These are phyloP conservation scores for Neoboletus brunneissimus DNA, from an alignment of 768 basidiomycete genomes.

Conservation along the genomic window DNA sequence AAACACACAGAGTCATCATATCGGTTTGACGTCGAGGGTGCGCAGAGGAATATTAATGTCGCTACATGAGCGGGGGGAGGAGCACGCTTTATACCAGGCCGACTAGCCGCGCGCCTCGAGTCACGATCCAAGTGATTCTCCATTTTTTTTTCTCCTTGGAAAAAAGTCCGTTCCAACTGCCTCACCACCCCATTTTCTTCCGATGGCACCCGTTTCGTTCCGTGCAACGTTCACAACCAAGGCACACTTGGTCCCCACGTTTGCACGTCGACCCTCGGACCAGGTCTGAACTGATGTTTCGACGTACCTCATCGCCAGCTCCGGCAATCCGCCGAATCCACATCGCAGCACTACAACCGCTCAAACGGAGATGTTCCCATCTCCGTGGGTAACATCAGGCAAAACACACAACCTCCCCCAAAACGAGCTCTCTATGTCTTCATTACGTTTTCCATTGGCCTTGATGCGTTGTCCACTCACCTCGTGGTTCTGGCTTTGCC, in stretches of 20 bases:
- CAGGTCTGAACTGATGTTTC: not conserved
- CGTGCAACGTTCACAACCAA: not conserved
- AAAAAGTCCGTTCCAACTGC: not conserved
- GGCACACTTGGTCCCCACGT: not conserved
- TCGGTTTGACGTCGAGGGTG: not conserved
- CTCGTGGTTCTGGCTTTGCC: not conserved
- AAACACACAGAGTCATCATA: not conserved
- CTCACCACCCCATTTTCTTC: not conserved
- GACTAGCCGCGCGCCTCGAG: not conserved
- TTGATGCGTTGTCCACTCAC: not conserved
- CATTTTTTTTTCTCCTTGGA: not conserved
- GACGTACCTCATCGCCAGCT: not conserved
- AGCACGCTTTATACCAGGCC: not conserved
- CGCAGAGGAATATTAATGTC: not conserved
- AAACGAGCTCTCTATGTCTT: not conserved
- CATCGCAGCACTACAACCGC: slow-evolving; percentile 3
- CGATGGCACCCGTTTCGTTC: not conserved
- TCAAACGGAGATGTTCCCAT: not conserved
- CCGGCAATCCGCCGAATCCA: not conserved
- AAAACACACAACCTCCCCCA: not conserved
- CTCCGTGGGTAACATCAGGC: not conserved
- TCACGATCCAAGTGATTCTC: not conserved
- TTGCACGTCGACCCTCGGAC: not conserved
- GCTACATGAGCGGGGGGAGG: not conserved
- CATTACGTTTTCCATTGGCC: not conserved